Base-by-base conservation (phyloP, 148 eudicot genomes). In the Pharnaceum exiguum region DNA sequence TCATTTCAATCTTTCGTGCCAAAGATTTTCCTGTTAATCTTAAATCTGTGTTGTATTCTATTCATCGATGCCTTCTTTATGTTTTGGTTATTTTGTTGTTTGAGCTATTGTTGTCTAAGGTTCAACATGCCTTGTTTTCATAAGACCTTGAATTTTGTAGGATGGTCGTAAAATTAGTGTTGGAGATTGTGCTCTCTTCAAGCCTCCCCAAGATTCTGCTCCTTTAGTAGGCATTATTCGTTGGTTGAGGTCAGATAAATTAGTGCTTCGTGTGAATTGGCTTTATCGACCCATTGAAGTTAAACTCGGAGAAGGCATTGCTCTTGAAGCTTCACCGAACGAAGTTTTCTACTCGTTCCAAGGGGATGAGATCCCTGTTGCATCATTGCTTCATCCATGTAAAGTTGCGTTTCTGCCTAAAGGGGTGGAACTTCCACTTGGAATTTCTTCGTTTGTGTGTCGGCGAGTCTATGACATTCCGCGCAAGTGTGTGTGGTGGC, bases 361-460 rank as follows among this genome's bases (percentile, higher is more conserved):
- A 29, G 76, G 77, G 84, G 95, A 82, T 76, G 90, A 93, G 81
- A 80, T 79, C 66, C 83, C 86, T 62, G 96, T 85, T 74, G 91
- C 89, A 58, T 82, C 96, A 29, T 60, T 94, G 65, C 85, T 94
- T 47, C 95, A 94, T 78, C 99, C 89, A 31, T 94, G 99, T 71
- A 93, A 81, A 85, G 96, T 91, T 67, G 78, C 96, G 57, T 87
- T 93, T 67, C 76, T 83, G 67, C 86, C 77, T 63, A 83, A 72
- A 81, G 96, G 95, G 70, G 86, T 63, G 68, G 88, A 88, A 62
- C 88, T 91, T 69, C 96, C 98, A 29, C 40, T 81, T 51, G 90
- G 96, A 63, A 66, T 77, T 51, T 81, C 86, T 73, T 81, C 95
- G 59, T 85, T 85, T 79, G 89, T 93, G 69, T 85, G 99, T 62